Evolutionary conservation across 352 stramenopile genomes (phyloP), one percentile per base, ranked within the genome.

Genomic region (Globisporangium camurandrum): DNA sequence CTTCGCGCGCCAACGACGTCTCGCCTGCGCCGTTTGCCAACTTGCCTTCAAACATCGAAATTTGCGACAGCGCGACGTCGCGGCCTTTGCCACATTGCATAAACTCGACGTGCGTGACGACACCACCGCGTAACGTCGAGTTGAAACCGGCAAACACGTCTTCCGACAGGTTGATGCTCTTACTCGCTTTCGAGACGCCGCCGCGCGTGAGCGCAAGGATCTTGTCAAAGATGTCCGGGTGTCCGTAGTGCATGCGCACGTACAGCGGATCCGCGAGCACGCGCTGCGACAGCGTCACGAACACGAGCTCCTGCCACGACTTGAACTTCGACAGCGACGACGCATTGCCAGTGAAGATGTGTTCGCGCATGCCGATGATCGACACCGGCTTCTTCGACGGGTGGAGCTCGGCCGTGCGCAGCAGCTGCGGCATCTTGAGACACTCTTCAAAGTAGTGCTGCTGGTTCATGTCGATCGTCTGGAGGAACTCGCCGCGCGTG

Each of bases 391-490:
- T 78, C 45, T 73, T 72, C 3, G 73, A 84, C 39, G 73, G 63
- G 48, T 89, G 78, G 28, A 85, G 43, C 28, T 88, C 78, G 8
- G 77, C 75, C 26, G 75, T 88, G 42, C 74, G 73, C 48, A 93
- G 55, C 17, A 93, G 59, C 59, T 89, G 75, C 11, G 79, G 76
- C 76, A 93, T 89, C 72, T 91, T 93, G 36, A 93, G 42, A 57
- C 77, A 89, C 52, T 91, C 79, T 53, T 93, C 82, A 47, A 91
- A 88, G 64, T 90, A 90, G 56, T 89, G 75, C 39, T 93, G 67
- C 64, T 93, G 82, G 62, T 93, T 93, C 82, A 90, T 90, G 70
- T 93, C 82, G 28, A 93, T 93, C n/a, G 79, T 89, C 67, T 93
- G 82, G 23, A 93, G 59, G 27, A 88, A 90, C 61, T 93, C 82